A percentile compares a stretch with the other conserved stretches of the same genome.
Evolutionary conservation across 495 filamentous ascomycete genomes (phyloP).

Genomic region (Penicillium argentinense): DNA sequence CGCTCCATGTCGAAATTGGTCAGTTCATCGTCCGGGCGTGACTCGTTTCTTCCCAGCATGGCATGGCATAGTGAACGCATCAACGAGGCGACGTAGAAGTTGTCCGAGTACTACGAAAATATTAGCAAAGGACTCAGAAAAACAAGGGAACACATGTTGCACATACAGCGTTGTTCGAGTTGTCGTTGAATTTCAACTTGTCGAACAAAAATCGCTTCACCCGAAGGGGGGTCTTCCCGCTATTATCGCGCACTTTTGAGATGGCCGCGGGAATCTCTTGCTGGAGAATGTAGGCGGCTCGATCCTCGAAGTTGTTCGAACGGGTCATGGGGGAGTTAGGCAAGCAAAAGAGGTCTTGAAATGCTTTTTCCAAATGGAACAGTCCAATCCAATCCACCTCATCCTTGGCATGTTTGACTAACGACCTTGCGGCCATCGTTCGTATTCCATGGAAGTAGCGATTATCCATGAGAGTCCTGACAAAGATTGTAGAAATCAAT

Average conservation of each 20-base stretch:
- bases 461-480: slow-evolving; percentile 84
- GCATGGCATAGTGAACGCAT: slow-evolving; percentile 78
- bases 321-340: slow-evolving; percentile 68
- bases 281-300: slow-evolving; percentile 77
- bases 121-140: background rate
- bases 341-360: slow-evolving; percentile 86
- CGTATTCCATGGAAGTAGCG: slow-evolving; percentile 94
- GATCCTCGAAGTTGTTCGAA: slow-evolving; percentile 87
- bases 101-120: slow-evolving; percentile 66
- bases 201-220: slow-evolving; percentile 82
- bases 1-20: slow-evolving; percentile 49
- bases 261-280: slow-evolving; percentile 78
- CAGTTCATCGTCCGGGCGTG: slow-evolving; percentile 37
- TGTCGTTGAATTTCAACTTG: slow-evolving; percentile 89
- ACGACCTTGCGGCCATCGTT: slow-evolving; percentile 69
- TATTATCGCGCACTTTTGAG: slow-evolving; percentile 70
- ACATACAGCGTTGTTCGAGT: slow-evolving; percentile 72
- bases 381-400: slow-evolving; percentile 75
- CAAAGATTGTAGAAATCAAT: slow-evolving; percentile 79
- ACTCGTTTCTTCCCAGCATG: slow-evolving; percentile 56
- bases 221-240: slow-evolving; percentile 70
- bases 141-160: background rate
- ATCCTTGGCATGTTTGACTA: slow-evolving; percentile 70
- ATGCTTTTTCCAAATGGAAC: slow-evolving; percentile 79
- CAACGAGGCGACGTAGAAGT: slow-evolving; percentile 79